A percentile compares a stretch with the other conserved stretches of the same genome.
Evolutionary conservation across 2,329 filamentous ascomycete genomes (phyloP).

Genomic region (Hymenoscyphus fructigenus): DNA sequence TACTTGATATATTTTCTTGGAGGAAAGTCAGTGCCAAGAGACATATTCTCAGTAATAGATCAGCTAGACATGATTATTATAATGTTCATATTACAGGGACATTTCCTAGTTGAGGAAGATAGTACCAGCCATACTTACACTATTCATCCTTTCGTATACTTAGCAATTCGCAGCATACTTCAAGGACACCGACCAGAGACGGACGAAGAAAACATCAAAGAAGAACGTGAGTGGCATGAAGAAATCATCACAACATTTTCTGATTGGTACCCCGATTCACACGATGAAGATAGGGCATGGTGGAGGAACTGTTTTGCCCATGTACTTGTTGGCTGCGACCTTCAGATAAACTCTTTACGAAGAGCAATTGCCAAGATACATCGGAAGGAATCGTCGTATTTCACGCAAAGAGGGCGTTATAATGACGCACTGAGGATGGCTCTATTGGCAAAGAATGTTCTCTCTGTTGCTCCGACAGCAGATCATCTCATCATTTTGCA

Average conservation of each 20-base stretch:
- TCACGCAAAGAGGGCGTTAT: slow-evolving; percentile 26
- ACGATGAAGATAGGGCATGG: slow-evolving; percentile 25
- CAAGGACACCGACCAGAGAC: slow-evolving; percentile 12
- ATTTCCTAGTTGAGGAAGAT: slow-evolving; percentile 27
- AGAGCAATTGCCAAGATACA: slow-evolving; percentile 25
- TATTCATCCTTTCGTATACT: slow-evolving; percentile 28
- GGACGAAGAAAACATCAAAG: slow-evolving; percentile 18
- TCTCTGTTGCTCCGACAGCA: slow-evolving; percentile 23
- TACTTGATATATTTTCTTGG: slow-evolving; percentile 29
- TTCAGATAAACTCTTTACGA: slow-evolving; percentile 22
- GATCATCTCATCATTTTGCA: slow-evolving; percentile 26
- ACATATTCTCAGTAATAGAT: slow-evolving; percentile 26
- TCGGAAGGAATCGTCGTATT: slow-evolving; percentile 27
- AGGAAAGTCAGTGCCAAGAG: slow-evolving; percentile 25
- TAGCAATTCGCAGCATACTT: slow-evolving; percentile 24
- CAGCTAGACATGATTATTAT: slow-evolving; percentile 28
- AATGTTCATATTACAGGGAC: slow-evolving; percentile 25
- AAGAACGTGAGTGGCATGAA: slow-evolving; percentile 28
- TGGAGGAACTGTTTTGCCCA: slow-evolving; percentile 30
- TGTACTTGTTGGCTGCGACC: slow-evolving; percentile 22
- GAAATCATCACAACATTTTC: slow-evolving; percentile 27
- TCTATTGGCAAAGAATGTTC: slow-evolving; percentile 21
- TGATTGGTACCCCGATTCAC: slow-evolving; percentile 25
- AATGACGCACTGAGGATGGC: slow-evolving; percentile 27
- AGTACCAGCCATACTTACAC: slow-evolving; percentile 18